Percentiles rank a stretch among this genome's conserved stretches.
These are phyloP conservation scores for Blastosporella zonata DNA, from an alignment of 1,284 basidiomycete genomes.

Conservation along the genomic window DNA sequence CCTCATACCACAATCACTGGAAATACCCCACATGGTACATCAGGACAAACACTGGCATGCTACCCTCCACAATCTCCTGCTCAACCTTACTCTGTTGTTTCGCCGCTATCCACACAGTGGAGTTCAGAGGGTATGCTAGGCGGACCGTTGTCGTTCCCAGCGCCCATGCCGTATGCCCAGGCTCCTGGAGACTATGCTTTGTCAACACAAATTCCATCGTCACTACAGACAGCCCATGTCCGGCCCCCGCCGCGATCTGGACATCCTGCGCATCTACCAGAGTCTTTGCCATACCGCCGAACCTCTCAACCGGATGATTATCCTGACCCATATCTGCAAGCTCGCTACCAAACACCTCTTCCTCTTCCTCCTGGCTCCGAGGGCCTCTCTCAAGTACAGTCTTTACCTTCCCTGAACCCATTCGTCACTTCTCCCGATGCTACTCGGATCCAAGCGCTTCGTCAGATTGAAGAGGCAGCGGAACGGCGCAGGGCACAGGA, in stretches of 20 bases:
- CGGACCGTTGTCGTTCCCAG: slow-evolving; percentile 26
- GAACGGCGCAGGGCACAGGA: slow-evolving; percentile 34
- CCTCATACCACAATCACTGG: not conserved
- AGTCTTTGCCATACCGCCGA: slow-evolving; percentile 6
- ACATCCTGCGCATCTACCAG: not conserved
- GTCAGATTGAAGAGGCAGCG: slow-evolving; percentile 33
- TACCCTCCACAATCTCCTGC: slow-evolving; percentile 9
- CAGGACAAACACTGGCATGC: slow-evolving; percentile 10
- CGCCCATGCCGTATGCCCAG: slow-evolving; percentile 18
- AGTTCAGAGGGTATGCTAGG: not conserved
- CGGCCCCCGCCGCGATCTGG: not conserved
- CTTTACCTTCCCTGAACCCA: slow-evolving; percentile 1
- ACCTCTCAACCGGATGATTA: slow-evolving; percentile 20
- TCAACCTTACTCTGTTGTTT: not conserved
- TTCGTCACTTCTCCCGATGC: slow-evolving; percentile 11
- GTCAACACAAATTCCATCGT: not conserved
- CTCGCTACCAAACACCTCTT: slow-evolving; percentile 47
- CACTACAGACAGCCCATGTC: not conserved
- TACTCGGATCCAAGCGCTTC: slow-evolving; percentile 28
- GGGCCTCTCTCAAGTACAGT: slow-evolving; percentile 4
- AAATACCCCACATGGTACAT: not conserved
- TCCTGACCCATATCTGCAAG: slow-evolving; percentile 42
- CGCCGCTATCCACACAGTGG: not conserved
- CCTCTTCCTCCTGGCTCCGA: slow-evolving; percentile 42
- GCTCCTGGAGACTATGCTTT: not conserved